Evolutionary conservation across 768 basidiomycete genomes (phyloP).

Genomic region (Auricularia cornea): DNA sequence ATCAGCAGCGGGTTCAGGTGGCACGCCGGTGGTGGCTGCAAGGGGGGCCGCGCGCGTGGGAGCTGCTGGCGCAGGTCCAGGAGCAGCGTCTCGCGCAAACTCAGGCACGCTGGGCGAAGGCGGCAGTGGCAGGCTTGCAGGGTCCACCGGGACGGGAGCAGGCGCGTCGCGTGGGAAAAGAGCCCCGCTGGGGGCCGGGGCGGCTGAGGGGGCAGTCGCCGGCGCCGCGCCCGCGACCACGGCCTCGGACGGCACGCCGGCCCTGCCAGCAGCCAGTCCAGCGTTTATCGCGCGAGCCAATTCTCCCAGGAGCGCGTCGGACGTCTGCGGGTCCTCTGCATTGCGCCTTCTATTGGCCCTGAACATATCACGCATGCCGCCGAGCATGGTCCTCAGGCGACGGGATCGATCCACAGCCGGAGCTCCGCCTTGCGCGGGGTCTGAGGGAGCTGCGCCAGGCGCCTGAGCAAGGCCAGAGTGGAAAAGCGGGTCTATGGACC

Average conservation of each 20-base stretch:
- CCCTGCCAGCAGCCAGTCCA: slow-evolving; percentile 46
- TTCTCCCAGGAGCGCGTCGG: slow-evolving; percentile 68
- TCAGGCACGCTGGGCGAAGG: background rate
- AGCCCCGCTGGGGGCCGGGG: background rate
- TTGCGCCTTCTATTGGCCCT: background rate
- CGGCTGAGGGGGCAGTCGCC: background rate
- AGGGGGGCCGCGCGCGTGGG: background rate
- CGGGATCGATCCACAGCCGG: background rate
- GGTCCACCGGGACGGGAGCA: background rate
- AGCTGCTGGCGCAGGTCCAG: background rate
- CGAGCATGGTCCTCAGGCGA: slow-evolving; percentile 5
- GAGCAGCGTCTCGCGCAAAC: slow-evolving; percentile 1
- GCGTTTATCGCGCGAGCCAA: slow-evolving; percentile 76
- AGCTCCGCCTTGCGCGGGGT: background rate
- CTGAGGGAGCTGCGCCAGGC: slow-evolving; percentile 20
- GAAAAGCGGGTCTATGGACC: slow-evolving; percentile 57
- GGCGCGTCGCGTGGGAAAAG: background rate
- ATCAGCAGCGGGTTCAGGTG: slow-evolving; percentile 19
- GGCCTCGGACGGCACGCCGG: background rate
- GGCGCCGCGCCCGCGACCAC: background rate
- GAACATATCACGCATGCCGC: slow-evolving; percentile 7
- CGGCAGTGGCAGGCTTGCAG: background rate
- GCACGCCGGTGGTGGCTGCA: slow-evolving; percentile 4
- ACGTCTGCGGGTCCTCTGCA: slow-evolving; percentile 33
- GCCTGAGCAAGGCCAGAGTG: slow-evolving; percentile 16